A percentile compares a stretch with the other conserved stretches of the same genome.
These are phyloP conservation scores for Lentinula sp. DNA, from an alignment of 768 basidiomycete species.

Conservation along the genomic window DNA sequence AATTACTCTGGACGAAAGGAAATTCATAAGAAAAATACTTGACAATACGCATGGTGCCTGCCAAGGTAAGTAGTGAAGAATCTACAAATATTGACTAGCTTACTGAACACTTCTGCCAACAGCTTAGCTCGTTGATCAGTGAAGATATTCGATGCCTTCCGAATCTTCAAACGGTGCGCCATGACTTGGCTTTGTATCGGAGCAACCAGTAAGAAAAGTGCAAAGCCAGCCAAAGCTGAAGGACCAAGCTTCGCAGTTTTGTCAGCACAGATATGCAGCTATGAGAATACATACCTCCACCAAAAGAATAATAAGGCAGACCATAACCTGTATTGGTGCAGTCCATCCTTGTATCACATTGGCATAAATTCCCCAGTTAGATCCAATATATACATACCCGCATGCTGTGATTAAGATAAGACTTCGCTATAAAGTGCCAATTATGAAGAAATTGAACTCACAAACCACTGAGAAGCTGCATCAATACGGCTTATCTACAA, in stretches of 20 bases:
- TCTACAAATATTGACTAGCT: slow-evolving; percentile 5
- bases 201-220: slow-evolving; percentile 54
- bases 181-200: slow-evolving; percentile 63
- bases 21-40: slow-evolving; percentile 73
- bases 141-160: slow-evolving; percentile 51
- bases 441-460: slow-evolving; percentile 26
- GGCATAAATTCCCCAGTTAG: background rate
- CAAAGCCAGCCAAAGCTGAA: slow-evolving; percentile 66
- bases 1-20: slow-evolving; percentile 57
- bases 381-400: background rate
- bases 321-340: slow-evolving; percentile 56
- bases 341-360: slow-evolving; percentile 44
- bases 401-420: background rate
- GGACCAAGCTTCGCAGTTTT: slow-evolving; percentile 47
- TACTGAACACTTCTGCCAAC: slow-evolving; percentile 59
- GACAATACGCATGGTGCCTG: slow-evolving; percentile 57
- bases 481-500: slow-evolving; percentile 49
- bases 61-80: slow-evolving; percentile 5
- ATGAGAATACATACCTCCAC: slow-evolving; percentile 32
- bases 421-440: background rate
- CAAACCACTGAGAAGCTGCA: slow-evolving; percentile 67
- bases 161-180: slow-evolving; percentile 47
- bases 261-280: background rate
- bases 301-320: slow-evolving; percentile 54
- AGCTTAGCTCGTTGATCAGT: slow-evolving; percentile 61